These are phyloP conservation scores for Saururus chinensis DNA, from an alignment of 164 flowering plant genomes.

Conservation along the genomic window DNA sequence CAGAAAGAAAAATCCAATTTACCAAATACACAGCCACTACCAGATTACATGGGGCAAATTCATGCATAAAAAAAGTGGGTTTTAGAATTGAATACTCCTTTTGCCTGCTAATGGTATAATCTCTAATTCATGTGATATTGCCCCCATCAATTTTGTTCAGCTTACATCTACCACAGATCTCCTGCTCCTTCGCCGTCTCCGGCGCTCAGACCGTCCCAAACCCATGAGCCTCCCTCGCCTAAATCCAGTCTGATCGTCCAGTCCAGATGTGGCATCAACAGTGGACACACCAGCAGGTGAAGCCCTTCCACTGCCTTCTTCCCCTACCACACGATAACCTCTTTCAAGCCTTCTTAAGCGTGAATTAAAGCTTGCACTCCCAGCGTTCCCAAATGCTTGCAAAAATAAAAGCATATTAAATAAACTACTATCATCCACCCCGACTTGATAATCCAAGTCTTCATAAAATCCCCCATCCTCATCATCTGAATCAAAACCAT, in stretches of 20 bases:
- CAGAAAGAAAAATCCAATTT: too few relatives aligned
- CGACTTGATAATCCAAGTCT: conserved; percentile 24
- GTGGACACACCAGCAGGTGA: neutral
- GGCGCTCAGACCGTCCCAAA: conserved; percentile 16
- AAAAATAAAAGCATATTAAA: conserved; percentile 45
- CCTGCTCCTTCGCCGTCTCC: conserved; percentile 19
- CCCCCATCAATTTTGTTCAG: neutral
- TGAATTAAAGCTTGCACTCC: conserved; percentile 24
- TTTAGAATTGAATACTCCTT: neutral
- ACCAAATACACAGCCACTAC: neutral
- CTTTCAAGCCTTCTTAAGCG: conserved; percentile 33
- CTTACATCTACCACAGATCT: conserved; percentile 8
- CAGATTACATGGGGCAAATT: neutral
- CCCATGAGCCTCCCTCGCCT: conserved; percentile 10
- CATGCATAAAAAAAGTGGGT: neutral
- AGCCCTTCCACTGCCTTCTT: conserved; percentile 3
- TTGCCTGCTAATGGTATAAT: neutral
- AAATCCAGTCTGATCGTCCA: conserved; percentile 4
- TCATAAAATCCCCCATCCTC: conserved; percentile 15
- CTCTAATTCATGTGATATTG: neutral
- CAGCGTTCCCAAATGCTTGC: conserved; percentile 47
- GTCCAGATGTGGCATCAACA: conserved; percentile 7
- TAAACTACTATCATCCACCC: conserved; percentile 23
- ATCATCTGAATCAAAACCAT: conserved; percentile 9
- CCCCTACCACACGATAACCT: conserved; percentile 12